Conservation (phyloP, 352 stramenopile species). For the Phytophthora brassicae region DNA sequence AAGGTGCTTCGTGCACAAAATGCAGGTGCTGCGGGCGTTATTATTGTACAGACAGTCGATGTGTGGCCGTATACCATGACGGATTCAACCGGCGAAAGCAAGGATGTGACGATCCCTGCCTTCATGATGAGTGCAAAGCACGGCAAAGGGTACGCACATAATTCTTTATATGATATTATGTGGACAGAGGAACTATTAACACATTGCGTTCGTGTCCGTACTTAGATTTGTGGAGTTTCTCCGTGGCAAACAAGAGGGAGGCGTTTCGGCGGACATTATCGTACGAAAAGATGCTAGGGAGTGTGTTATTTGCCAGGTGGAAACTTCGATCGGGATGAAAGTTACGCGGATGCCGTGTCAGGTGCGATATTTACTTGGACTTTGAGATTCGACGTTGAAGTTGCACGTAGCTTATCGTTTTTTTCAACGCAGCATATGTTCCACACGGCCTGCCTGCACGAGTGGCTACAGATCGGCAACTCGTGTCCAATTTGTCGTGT, state of each 20-base stretch:
- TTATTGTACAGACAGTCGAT: constrained; percentile 74
- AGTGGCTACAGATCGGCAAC: constrained; percentile 85
- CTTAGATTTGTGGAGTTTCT: constrained; percentile 65
- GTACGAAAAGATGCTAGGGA: constrained; percentile 72
- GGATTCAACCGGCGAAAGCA: constrained; percentile 70
- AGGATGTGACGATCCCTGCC: constrained; percentile 56
- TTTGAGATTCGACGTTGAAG: too few relatives aligned
- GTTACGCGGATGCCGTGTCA: constrained; percentile 75
- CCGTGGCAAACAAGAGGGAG: constrained; percentile 27
- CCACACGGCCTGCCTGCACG: constrained; percentile 71
- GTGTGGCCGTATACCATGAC: constrained; percentile 88
- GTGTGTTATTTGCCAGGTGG: constrained; percentile 82
- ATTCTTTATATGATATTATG: background rate
- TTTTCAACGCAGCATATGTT: constrained; percentile 71
- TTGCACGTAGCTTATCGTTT: too few relatives aligned
- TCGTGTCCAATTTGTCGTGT: constrained; percentile 84
- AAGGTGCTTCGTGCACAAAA: constrained; percentile 72
- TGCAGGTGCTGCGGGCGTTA: constrained; percentile 50
- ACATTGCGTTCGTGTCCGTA: background rate
- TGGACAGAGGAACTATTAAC: constrained; percentile 2
- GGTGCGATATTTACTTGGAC: constrained; percentile 28
- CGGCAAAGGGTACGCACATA: constrained; percentile 49
- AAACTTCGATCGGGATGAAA: constrained; percentile 68
- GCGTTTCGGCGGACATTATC: constrained; percentile 42
- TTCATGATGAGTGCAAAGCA: constrained; percentile 83